Conservation (phyloP, 768 basidiomycete species). For the Mycena venus region DNA sequence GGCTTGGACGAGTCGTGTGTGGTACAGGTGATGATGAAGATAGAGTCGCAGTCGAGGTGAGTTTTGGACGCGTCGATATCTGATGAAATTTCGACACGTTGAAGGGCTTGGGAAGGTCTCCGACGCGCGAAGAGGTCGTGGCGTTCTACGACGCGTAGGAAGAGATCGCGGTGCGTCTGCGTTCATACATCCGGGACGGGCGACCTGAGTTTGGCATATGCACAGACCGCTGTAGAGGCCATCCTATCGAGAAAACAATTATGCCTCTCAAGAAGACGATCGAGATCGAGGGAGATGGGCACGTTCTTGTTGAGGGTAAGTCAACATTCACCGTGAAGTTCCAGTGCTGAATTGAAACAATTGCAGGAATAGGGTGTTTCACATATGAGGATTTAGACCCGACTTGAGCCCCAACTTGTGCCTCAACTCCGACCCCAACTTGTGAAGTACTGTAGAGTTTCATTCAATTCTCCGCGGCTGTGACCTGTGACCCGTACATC, state of each 20-base stretch:
- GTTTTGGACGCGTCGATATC: neutral
- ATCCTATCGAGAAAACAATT: slow-evolving; percentile 17
- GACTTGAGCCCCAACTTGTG: too few species aligned
- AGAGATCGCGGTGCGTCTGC: slow-evolving; percentile 27
- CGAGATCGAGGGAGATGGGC: slow-evolving; percentile 24
- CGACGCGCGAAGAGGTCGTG: too few species aligned
- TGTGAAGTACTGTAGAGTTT: too few species aligned
- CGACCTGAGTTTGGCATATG: neutral
- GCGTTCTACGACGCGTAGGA: slow-evolving; percentile 22
- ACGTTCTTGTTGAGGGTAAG: slow-evolving; percentile 24
- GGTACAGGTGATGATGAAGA: slow-evolving; percentile 24
- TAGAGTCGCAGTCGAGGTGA: neutral
- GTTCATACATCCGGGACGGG: neutral
- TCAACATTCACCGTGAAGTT: neutral
- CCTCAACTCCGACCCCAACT: too few species aligned
- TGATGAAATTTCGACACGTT: neutral
- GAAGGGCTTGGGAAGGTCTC: neutral
- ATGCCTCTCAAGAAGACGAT: slow-evolving; percentile 5
- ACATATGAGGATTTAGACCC: too few species aligned
- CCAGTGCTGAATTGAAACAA: neutral
- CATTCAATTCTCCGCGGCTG: too few species aligned
- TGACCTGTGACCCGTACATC: too few species aligned
- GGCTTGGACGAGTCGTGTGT: slow-evolving; percentile 5
- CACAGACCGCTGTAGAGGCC: slow-evolving; percentile 17
- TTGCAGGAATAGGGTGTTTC: too few species aligned